Conservation (phyloP, 768 basidiomycete genomes). For the Heimioporus sp. region DNA sequence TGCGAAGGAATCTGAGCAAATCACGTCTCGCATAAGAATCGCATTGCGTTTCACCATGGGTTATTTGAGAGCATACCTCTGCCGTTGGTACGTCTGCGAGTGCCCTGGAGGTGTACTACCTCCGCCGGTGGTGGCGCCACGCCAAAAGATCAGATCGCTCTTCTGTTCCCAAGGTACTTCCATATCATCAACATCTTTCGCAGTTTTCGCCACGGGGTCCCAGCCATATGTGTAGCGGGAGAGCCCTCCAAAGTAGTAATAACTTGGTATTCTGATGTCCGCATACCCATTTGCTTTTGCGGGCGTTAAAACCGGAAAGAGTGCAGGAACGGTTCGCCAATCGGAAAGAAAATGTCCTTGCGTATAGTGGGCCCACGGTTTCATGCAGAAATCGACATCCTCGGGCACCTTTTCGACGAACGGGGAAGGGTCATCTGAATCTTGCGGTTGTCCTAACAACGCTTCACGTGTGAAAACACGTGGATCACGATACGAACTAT, state of each 20-base stretch:
- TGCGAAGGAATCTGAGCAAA: slow-evolving; percentile 59
- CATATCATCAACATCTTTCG: slow-evolving; percentile 79
- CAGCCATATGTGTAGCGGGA: slow-evolving; percentile 87
- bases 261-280: slow-evolving; percentile 93
- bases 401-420: slow-evolving; percentile 66
- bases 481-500: slow-evolving; percentile 66
- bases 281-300: slow-evolving; percentile 82
- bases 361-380: slow-evolving; percentile 79
- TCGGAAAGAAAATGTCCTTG: slow-evolving; percentile 99
- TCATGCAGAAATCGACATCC: slow-evolving; percentile 71
- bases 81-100: slow-evolving; percentile 79
- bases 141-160: slow-evolving; percentile 86
- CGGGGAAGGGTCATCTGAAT: slow-evolving; percentile 52
- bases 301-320: slow-evolving; percentile 95
- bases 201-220: slow-evolving; percentile 71
- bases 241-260: slow-evolving; percentile 91
- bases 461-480: slow-evolving; percentile 29
- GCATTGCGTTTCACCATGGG: not conserved
- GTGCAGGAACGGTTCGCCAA: slow-evolving; percentile 81
- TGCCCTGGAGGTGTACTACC: slow-evolving; percentile 87
- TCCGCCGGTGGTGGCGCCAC: slow-evolving; percentile 95
- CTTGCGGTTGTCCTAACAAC: slow-evolving; percentile 23
- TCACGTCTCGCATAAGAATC: not conserved
- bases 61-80: slow-evolving; percentile 49
- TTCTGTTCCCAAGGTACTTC: slow-evolving; percentile 90